Percentiles rank a stretch among this genome's conserved stretches.
Conservation (phyloP, 768 basidiomycete species). For the Stropharia rugosoannulata region DNA sequence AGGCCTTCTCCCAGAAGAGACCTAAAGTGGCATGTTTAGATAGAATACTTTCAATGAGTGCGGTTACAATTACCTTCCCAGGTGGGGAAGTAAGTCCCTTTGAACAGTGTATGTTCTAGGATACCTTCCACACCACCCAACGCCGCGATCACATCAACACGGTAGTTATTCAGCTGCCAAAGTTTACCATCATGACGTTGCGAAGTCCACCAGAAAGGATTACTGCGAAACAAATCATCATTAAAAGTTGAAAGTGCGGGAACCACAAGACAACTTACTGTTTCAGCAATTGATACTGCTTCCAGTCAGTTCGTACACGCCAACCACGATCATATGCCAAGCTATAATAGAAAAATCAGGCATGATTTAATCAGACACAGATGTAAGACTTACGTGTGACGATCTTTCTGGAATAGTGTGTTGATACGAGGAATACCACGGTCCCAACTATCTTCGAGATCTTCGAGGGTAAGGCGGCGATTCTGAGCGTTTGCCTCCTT, state of each 20-base stretch:
- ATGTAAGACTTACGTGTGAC: slow-evolving; percentile 67
- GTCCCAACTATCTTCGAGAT: slow-evolving; percentile 98
- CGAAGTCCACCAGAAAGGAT: slow-evolving; percentile 99
- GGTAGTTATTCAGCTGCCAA: slow-evolving; percentile 98
- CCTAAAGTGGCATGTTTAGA: slow-evolving; percentile 29
- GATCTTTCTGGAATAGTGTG: slow-evolving; percentile 98
- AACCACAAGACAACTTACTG: slow-evolving; percentile 51
- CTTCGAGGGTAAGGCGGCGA: slow-evolving; percentile 93
- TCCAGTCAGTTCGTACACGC: slow-evolving; percentile 98
- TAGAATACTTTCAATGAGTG: neutral
- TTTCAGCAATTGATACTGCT: slow-evolving; percentile 92
- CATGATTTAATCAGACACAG: neutral
- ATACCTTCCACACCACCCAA: slow-evolving; percentile 96
- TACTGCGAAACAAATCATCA: slow-evolving; percentile 42
- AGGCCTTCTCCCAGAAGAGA: slow-evolving; percentile 98
- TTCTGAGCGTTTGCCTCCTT: slow-evolving; percentile 99
- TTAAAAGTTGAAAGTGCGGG: neutral
- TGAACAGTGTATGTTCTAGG: slow-evolving; percentile 95
- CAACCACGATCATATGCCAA: slow-evolving; percentile 98
- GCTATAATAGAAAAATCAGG: slow-evolving; percentile 31
- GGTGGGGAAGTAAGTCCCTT: slow-evolving; percentile 96
- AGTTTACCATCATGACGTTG: slow-evolving; percentile 96
- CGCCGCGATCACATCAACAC: slow-evolving; percentile 98
- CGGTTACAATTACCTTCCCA: slow-evolving; percentile 69
- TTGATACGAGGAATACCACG: slow-evolving; percentile 98